Percentiles rank a stretch among this genome's conserved stretches.
These are phyloP conservation scores for Phytophthora cryptogea DNA, from an alignment of 352 stramenopile species.

Conservation along the genomic window DNA sequence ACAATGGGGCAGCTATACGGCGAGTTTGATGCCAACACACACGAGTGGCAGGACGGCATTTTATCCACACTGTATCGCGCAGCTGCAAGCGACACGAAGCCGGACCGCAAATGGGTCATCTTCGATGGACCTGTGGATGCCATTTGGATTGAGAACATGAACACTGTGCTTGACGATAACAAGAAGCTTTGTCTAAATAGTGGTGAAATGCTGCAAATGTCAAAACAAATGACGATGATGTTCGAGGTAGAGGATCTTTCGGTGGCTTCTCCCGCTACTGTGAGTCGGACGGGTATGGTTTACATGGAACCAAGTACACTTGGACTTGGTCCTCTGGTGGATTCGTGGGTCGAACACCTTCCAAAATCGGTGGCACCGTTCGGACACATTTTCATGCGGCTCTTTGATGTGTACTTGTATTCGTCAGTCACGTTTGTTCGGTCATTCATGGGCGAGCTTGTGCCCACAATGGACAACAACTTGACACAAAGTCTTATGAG, in stretches of 20 bases:
- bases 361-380: conserved; percentile 37
- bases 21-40: conserved; percentile 94
- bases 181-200: conserved; percentile 95
- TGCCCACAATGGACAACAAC: conserved; percentile 94
- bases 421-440: conserved; percentile 86
- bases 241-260: conserved; percentile 96
- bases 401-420: conserved; percentile 94
- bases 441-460: conserved; percentile 85
- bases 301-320: conserved; percentile 96
- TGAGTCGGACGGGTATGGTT: conserved; percentile 95
- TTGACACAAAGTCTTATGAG: conserved; percentile 92
- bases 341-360: conserved; percentile 89
- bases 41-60: conserved; percentile 96
- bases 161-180: conserved; percentile 96
- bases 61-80: conserved; percentile 94
- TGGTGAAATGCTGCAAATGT: conserved; percentile 96
- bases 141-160: conserved; percentile 98
- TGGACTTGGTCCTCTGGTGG: conserved; percentile 84
- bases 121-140: conserved; percentile 95
- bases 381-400: conserved; percentile 52
- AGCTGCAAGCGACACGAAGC: conserved; percentile 85
- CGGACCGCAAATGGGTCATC: conserved; percentile 94
- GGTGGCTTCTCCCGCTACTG: conserved; percentile 93
- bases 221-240: conserved; percentile 97
- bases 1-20: conserved; percentile 96